Conservation (phyloP, 805 yeast species). For the Barnettozyma sp. region DNA sequence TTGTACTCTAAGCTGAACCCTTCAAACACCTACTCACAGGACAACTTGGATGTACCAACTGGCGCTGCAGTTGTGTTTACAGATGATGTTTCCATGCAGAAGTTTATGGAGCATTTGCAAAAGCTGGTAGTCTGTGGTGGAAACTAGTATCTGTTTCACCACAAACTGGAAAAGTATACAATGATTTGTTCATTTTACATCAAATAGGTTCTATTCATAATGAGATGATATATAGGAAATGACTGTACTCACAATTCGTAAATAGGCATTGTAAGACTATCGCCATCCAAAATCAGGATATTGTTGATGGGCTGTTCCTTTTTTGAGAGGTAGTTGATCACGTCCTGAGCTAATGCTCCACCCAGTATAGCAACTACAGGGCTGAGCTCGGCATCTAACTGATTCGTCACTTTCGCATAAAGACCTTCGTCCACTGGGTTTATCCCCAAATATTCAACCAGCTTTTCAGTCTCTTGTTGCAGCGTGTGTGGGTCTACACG, state of each 20-base stretch:
- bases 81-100: conserved; percentile 92
- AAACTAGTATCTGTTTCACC: conserved; percentile 4
- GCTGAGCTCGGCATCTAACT: conserved; percentile 57
- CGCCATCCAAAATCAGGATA: conserved; percentile 68
- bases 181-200: too few species aligned
- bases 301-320: conserved; percentile 81
- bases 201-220: too few species aligned
- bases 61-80: conserved; percentile 83
- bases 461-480: conserved; percentile 22
- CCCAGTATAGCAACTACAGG: conserved; percentile 87
- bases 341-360: conserved; percentile 85
- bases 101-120: conserved; percentile 91
- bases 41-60: conserved; percentile 31
- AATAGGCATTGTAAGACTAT: conserved; percentile 68
- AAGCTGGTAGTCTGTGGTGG: conserved; percentile 63
- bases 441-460: conserved; percentile 35
- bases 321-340: conserved; percentile 71
- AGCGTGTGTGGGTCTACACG: conserved; percentile 26
- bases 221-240: too few species aligned
- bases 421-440: conserved; percentile 36
- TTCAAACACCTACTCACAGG: conserved; percentile 70
- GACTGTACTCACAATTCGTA: conserved; percentile 36
- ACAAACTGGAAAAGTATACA: not conserved
- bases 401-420: conserved; percentile 36
- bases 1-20: conserved; percentile 93